phyloP scores from a whole-genome alignment of 306 rosid species.

The Pueraria montana region DNA sequence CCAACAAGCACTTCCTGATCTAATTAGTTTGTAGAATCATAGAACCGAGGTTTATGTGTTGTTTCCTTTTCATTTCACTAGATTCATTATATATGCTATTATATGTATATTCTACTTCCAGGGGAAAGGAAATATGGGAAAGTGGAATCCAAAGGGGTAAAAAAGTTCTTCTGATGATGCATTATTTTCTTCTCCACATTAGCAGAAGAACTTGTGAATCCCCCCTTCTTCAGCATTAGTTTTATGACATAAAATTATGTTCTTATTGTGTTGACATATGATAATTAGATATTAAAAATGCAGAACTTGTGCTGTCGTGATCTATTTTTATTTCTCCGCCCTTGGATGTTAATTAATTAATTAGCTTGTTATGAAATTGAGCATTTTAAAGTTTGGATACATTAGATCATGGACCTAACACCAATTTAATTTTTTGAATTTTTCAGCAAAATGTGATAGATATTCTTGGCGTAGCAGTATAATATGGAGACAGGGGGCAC shows the following conservation, averaged over 20 bases:
- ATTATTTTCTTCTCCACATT: slow-evolving; percentile 25
- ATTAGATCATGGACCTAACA: slow-evolving; percentile 6
- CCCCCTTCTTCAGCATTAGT: background rate
- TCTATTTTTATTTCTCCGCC: background rate
- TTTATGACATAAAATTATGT: background rate
- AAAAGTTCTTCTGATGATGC: slow-evolving; percentile 1
- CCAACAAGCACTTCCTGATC: slow-evolving; percentile 69
- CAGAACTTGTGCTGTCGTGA: background rate
- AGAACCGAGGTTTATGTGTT: slow-evolving; percentile 24
- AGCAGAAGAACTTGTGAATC: slow-evolving; percentile 13
- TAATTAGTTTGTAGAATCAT: slow-evolving; percentile 73
- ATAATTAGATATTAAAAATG: slow-evolving; percentile 32
- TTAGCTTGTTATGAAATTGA: slow-evolving; percentile 27
- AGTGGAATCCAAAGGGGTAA: background rate
- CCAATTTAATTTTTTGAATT: background rate
- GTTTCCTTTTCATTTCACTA: slow-evolving; percentile 7
- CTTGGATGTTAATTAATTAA: background rate
- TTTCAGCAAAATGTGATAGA: slow-evolving; percentile 1
- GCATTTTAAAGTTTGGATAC: background rate
- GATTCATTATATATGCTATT: background rate
- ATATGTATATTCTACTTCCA: slow-evolving; percentile 1
- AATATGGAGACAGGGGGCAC: background rate
- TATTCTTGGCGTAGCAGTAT: background rate
- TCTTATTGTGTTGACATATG: background rate
- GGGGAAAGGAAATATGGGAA: background rate